Percentiles rank a stretch among this genome's conserved stretches.
Evolutionary conservation across 495 filamentous ascomycete genomes (phyloP).

Genomic region (Tuber umbilicatum): DNA sequence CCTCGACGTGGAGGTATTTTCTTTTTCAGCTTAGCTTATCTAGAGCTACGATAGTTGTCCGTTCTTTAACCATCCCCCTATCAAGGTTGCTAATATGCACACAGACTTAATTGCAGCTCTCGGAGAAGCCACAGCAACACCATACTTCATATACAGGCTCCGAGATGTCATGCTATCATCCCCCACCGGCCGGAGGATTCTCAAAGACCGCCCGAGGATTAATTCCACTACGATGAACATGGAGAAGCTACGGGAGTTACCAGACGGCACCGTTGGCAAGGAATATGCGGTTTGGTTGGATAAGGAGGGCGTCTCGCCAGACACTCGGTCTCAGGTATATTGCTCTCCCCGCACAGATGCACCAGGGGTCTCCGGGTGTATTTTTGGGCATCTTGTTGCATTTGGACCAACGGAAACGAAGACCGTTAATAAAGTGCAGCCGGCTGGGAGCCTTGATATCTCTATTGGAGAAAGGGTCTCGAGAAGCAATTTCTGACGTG

Average conservation of each 20-base stretch:
- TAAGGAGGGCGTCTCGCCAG: conserved; percentile 82
- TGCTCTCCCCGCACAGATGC: not conserved
- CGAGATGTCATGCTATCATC: conserved; percentile 80
- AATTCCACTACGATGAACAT: conserved; percentile 70
- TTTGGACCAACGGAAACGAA: not conserved
- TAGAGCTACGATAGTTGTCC: not conserved
- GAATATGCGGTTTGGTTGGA: conserved; percentile 85
- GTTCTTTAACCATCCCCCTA: not conserved
- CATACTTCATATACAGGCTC: conserved; percentile 90
- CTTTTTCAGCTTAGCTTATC: too few relatives aligned
- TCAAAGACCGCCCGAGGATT: conserved; percentile 82
- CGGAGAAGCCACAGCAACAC: conserved; percentile 87
- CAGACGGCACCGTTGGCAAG: conserved; percentile 68
- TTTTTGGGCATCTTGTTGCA: not conserved
- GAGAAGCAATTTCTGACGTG: not conserved
- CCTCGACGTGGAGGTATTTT: conserved; percentile 64
- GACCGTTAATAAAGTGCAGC: not conserved
- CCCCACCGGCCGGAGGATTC: conserved; percentile 82
- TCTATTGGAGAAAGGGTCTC: not conserved
- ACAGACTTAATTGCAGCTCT: conserved; percentile 87
- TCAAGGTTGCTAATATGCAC: conserved; percentile 3
- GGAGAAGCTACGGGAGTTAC: conserved; percentile 61
- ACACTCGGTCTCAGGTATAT: conserved; percentile 57
- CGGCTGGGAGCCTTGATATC: not conserved
- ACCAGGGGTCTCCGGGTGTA: not conserved